Base-by-base conservation (phyloP, 2,329 filamentous ascomycete species). In the Cladosporium sphaerospermum region DNA sequence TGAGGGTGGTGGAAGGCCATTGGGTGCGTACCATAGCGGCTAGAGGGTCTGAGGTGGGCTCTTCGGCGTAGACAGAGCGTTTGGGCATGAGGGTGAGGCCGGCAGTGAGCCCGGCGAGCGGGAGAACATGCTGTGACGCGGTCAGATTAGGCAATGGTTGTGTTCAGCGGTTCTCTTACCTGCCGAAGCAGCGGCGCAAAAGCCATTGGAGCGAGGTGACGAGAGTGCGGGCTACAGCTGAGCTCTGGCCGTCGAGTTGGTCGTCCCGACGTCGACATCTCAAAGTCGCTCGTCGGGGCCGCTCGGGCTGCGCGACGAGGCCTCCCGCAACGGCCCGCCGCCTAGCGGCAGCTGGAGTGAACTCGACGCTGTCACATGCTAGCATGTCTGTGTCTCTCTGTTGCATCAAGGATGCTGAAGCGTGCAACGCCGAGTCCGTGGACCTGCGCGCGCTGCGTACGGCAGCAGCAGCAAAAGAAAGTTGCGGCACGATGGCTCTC, bases 131-230 rank as follows among this genome's bases (percentile, higher is more conserved):
- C 78, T 81, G 54, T 6, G n/a, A 14, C 16, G 41, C 6, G n/a
- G 57, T 65, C 54, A 64, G 54, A 44, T 47, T 41, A 4, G 7
- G 36, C 31, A 42, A 16, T 13, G 3, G 14, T 13, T 33, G 3
- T 4, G n/a, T 13, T n/a, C 3, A 8, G 9, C 9, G 7, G 2
- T 11, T 13, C 39, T 48, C 73, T 66, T 61, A 78, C 78, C 74
- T 73, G 75, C 71, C 76, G 75, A 57, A 79, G 64, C 62, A 79
- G 69, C 62, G 75, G 69, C 71, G 73, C 70, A 61, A 78, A 77
- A 62, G 78, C 75, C 78, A 81, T 81, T 54, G 63, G 60, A 67
- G 52, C 53, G 45, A 59, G 49, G 61, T 9, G 9, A 28, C 40
- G 36, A 39, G 36, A 39, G 36, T 39, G 48, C 14, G 45, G 45